Evolutionary conservation across 106 monocot species (phyloP).

Genomic region (Allium fistulosum): DNA sequence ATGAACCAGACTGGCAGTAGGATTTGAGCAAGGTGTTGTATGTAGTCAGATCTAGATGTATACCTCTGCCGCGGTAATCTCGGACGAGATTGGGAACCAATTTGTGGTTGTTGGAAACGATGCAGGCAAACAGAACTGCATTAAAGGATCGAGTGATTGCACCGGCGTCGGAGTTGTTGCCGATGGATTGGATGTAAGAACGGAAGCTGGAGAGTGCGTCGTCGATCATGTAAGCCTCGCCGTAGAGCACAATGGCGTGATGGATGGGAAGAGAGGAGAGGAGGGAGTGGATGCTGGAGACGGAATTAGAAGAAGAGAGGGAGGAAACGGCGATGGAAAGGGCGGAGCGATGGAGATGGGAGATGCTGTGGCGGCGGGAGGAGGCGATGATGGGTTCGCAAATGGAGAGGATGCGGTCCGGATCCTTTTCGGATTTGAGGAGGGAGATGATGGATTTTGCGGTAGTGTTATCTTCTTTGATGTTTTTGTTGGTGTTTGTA

Average conservation of each 20-base stretch:
- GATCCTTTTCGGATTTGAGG: too few relatives aligned
- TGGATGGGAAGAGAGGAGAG: conserved; percentile 12
- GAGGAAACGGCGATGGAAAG: conserved; percentile 49
- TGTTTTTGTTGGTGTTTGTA: too few relatives aligned
- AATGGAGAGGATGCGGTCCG: too few relatives aligned
- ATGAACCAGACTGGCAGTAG: conserved; percentile 53
- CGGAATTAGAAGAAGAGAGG: conserved; percentile 36
- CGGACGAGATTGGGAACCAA: conserved; percentile 33
- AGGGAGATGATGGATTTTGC: too few relatives aligned
- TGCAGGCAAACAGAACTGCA: conserved; percentile 64
- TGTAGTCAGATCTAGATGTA: conserved; percentile 48
- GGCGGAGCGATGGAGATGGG: conserved; percentile 61
- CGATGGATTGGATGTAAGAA: conserved; percentile 14
- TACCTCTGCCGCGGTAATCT: conserved; percentile 23
- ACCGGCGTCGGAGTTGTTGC: neutral
- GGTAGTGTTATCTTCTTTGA: too few relatives aligned
- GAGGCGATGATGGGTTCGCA: conserved; percentile 44
- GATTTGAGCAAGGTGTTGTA: conserved; percentile 74
- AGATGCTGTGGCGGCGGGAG: conserved; percentile 51
- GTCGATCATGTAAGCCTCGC: conserved; percentile 59
- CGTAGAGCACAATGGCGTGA: conserved; percentile 81
- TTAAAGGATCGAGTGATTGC: conserved; percentile 29
- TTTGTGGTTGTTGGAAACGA: conserved; percentile 40
- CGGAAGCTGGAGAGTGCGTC: conserved; percentile 58
- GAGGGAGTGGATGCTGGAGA: conserved; percentile 17